Base-by-base conservation (phyloP, 495 filamentous ascomycete genomes). In the Penicillium simplicissimum region DNA sequence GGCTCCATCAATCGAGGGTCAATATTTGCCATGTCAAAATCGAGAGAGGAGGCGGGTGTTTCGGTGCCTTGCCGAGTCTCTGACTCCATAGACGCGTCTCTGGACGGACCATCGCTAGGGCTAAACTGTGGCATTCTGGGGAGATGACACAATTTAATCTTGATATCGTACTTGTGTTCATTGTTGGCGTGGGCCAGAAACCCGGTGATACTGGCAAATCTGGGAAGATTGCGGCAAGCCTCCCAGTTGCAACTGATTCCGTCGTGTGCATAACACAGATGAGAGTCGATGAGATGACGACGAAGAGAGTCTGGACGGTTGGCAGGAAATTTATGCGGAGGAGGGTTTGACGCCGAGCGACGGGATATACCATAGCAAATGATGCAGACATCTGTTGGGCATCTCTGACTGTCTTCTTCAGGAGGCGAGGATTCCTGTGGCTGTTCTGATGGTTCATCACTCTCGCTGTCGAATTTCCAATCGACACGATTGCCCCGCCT, bases 191-290 rank as follows among this genome's bases (percentile, higher is more conserved):
- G 61, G 43, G 68, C 68, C 38, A 71, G 65, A 61, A 70, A 71
- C 61, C 62, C 65, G 63, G 71, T 68, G 61, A 65, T 62, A 21
- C 66, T 59, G 38, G 51, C 55, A 36, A 74, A 74, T 35, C 54
- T 55, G 36, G 69, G 63, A 49, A 69, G 14, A 54, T 51, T 58
- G 52, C 56, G 56, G 58, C 64, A 74, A 17, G 54, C 63, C 63
- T 63, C 56, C 71, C 65, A 71, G 23, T 53, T 72, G 63, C 62
- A 74, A 52, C 67, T 67, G 23, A 71, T 68, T 56, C 69, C 61
- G 60, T 63, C 60, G 45, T 61, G 69, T 28, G 63, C 62, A 67
- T 66, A 37, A 34, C 51, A 9, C 31, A 72, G 64, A 59, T 70
- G 62, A 57, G 48, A 66, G 47, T 69, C 60, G 35, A 72, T 74